Evolutionary conservation across 108 stramenopile genomes (phyloP).

Genomic region (Aurantiochytrium sp.): DNA sequence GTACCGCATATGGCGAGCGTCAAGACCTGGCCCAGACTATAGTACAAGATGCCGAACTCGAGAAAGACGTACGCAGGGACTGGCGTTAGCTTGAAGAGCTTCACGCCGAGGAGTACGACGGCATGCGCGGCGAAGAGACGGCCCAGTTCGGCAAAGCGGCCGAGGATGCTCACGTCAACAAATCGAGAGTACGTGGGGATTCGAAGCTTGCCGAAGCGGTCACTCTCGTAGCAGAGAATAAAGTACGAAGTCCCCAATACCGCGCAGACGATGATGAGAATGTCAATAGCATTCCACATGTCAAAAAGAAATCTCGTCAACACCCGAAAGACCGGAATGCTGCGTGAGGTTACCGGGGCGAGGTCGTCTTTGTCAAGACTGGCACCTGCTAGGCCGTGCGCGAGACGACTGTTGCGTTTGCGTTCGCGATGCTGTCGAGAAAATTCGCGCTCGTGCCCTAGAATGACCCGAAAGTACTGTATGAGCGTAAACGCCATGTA

Average conservation of each 20-base stretch:
- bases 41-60: not conserved
- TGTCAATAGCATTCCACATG: not conserved
- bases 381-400: not conserved
- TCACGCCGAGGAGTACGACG: not conserved
- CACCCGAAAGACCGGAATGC: not conserved
- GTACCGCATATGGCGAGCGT: not conserved
- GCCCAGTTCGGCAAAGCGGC: not conserved
- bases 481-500: not conserved
- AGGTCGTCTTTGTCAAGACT: not conserved
- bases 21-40: not conserved
- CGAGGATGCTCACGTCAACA: not conserved
- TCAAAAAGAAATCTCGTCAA: not conserved
- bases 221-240: not conserved
- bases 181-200: not conserved
- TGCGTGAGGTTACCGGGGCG: not conserved
- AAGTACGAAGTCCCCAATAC: not conserved
- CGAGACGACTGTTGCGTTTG: too few species aligned
- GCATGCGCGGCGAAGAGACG: not conserved
- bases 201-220: not conserved
- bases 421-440: too few species aligned
- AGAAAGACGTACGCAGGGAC: not conserved
- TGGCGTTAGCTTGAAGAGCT: not conserved
- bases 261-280: not conserved
- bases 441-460: too few species aligned
- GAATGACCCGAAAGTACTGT: not conserved